Evolutionary conservation across 2,329 filamentous ascomycete genomes (phyloP).

Genomic region (Triangularia setosa): DNA sequence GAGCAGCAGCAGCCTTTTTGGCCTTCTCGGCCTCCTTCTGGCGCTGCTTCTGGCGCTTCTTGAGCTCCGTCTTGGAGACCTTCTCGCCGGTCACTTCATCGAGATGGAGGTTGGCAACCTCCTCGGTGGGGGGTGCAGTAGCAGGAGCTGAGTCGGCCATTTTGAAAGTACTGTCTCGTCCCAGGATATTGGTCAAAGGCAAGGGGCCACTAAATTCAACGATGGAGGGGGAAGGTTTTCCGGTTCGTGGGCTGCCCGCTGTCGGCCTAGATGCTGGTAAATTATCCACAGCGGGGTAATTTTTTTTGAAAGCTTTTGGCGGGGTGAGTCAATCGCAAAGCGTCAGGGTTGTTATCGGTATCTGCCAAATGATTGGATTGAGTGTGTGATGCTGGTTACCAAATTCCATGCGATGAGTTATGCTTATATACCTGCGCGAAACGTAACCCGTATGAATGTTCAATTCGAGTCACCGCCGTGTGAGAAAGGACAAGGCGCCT

Average conservation of each 20-base stretch:
- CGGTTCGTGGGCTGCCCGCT: neutral
- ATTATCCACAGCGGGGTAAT: constrained; percentile 25
- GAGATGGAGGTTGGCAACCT: constrained; percentile 70
- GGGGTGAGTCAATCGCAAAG: constrained; percentile 19
- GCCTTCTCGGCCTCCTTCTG: constrained; percentile 85
- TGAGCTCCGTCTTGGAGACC: constrained; percentile 81
- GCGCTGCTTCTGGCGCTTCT: constrained; percentile 92
- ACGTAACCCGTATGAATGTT: too few species aligned
- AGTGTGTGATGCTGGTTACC: too few species aligned
- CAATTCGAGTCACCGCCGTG: too few species aligned
- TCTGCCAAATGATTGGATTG: too few species aligned
- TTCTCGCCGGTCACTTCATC: constrained; percentile 88
- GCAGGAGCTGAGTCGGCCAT: constrained; percentile 28
- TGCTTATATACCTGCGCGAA: too few species aligned
- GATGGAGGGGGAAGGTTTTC: constrained; percentile 13
- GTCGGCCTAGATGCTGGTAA: constrained; percentile 14
- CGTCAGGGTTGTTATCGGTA: neutral
- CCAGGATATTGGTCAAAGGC: neutral
- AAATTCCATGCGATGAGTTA: too few species aligned
- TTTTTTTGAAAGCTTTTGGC: constrained; percentile 17
- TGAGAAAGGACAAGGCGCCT: too few species aligned
- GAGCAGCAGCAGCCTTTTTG: constrained; percentile 66
- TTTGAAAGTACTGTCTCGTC: constrained; percentile 2
- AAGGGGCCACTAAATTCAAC: constrained; percentile 8
- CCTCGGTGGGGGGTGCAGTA: constrained; percentile 43